Percentiles rank a stretch among this genome's conserved stretches.
Conservation (phyloP, 305 asterid species). For the Fraxinus greggii region DNA sequence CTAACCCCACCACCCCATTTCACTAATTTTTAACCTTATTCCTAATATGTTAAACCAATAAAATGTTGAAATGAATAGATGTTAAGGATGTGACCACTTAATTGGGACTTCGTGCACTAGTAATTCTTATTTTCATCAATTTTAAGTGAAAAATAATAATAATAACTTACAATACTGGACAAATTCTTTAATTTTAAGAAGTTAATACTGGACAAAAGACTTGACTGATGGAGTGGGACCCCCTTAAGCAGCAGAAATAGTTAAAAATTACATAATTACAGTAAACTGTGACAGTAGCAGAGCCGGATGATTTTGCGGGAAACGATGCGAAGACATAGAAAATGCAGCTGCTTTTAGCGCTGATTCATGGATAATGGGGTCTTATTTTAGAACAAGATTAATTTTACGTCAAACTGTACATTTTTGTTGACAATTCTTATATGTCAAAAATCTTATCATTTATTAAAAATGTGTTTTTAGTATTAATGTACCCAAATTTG, state of each 20-base stretch:
- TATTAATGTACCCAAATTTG: no score
- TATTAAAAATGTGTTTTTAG: no score
- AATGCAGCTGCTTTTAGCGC: slow-evolving; percentile 11
- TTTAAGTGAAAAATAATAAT: no score
- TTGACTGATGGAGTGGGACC: slow-evolving; percentile 17
- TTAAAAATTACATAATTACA: slow-evolving; percentile 6
- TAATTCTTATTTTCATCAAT: neutral
- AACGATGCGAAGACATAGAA: neutral
- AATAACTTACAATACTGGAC: neutral
- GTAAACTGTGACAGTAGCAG: slow-evolving; percentile 4
- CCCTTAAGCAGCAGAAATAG: slow-evolving; percentile 14
- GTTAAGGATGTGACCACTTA: neutral
- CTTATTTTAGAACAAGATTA: neutral
- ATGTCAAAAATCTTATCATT: no score
- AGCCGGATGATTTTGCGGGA: slow-evolving; percentile 22
- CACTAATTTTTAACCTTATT: slow-evolving; percentile 32
- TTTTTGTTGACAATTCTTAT: no score
- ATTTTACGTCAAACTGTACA: no score
- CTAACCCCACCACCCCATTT: slow-evolving; percentile 31
- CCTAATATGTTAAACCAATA: slow-evolving; percentile 17
- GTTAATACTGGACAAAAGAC: slow-evolving; percentile 23
- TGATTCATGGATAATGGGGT: slow-evolving; percentile 33
- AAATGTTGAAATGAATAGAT: slow-evolving; percentile 14
- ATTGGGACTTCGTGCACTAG: neutral
- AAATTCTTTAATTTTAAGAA: slow-evolving; percentile 22